Conservation (phyloP, 2,329 filamentous ascomycete species). For the Xylariaceae sp. region DNA sequence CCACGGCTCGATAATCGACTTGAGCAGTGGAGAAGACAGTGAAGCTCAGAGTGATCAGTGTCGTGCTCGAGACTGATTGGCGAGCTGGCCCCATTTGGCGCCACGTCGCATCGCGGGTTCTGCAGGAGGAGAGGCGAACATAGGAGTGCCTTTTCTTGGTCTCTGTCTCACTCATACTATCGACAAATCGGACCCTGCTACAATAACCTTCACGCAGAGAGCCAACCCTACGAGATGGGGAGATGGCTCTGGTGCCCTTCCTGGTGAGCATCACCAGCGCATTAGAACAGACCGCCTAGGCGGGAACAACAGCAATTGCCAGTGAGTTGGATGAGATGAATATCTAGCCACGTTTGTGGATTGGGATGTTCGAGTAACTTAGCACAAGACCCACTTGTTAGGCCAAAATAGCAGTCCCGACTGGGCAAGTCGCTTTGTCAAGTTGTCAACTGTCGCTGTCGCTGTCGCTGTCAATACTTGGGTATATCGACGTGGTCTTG, state of each 20-base stretch:
- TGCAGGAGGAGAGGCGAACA: conserved; percentile 8
- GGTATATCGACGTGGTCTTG: too few relatives aligned
- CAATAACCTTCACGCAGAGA: too few relatives aligned
- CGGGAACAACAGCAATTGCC: too few relatives aligned
- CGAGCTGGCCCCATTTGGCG: conserved; percentile 31
- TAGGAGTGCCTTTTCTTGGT: conserved; percentile 5
- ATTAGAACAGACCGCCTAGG: too few relatives aligned
- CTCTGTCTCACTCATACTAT: conserved; percentile 2
- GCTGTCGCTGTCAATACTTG: too few relatives aligned
- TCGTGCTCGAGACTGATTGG: conserved; percentile 32
- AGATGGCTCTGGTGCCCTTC: not conserved
- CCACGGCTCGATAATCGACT: conserved; percentile 22
- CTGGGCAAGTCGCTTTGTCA: too few relatives aligned
- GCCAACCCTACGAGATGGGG: not conserved
- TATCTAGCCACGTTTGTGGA: too few relatives aligned
- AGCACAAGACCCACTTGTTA: too few relatives aligned
- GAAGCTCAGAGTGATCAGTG: conserved; percentile 33
- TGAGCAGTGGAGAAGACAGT: conserved; percentile 25
- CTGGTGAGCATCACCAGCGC: not conserved
- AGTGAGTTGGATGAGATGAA: too few relatives aligned
- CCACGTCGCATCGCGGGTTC: conserved; percentile 32
- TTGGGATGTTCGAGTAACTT: too few relatives aligned
- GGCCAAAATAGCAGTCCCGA: too few relatives aligned
- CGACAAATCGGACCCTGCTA: conserved; percentile 7
- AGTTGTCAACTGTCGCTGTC: too few relatives aligned